Evolutionary conservation across 805 yeast species (phyloP).

Genomic region (Cyberlindnera samutprakarnensis): DNA sequence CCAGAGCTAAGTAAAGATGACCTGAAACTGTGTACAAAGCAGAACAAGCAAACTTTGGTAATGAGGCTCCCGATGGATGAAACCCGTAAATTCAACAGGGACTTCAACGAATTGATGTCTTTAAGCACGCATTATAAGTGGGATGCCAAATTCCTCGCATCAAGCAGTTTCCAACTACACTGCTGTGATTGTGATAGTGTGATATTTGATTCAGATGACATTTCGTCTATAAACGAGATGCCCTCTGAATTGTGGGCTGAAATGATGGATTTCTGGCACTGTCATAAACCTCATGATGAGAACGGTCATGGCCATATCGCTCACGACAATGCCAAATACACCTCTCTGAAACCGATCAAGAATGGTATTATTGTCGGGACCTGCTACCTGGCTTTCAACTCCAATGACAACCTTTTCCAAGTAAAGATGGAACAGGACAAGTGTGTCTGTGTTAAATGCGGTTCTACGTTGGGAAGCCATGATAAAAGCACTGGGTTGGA

Average conservation of each 20-base stretch:
- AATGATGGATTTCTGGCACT: slow-evolving; percentile 96
- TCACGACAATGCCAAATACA: slow-evolving; percentile 27
- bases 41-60: slow-evolving; percentile 2
- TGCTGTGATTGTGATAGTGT: slow-evolving; percentile 27
- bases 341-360: slow-evolving; percentile 35
- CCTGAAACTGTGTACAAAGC: slow-evolving; percentile 3
- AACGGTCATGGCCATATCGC: slow-evolving; percentile 4
- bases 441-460: slow-evolving; percentile 33
- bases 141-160: slow-evolving; percentile 35
- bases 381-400: slow-evolving; percentile 35
- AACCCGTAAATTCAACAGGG: slow-evolving; percentile 4
- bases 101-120: slow-evolving; percentile 18
- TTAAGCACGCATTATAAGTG: slow-evolving; percentile 26
- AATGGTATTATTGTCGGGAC: slow-evolving; percentile 46
- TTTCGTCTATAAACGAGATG: slow-evolving; percentile 44
- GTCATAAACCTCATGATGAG: slow-evolving; percentile 63
- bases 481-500: slow-evolving; percentile 26
- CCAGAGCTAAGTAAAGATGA: slow-evolving; percentile 1
- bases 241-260: slow-evolving; percentile 95
- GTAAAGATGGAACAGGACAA: not conserved
- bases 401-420: slow-evolving; percentile 2
- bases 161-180: not conserved
- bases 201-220: slow-evolving; percentile 26
- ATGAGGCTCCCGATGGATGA: slow-evolving; percentile 11
- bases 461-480: slow-evolving; percentile 30